phyloP scores from a whole-genome alignment of 2,329 filamentous ascomycete species.

The Pseudogymnoascus sp. region DNA sequence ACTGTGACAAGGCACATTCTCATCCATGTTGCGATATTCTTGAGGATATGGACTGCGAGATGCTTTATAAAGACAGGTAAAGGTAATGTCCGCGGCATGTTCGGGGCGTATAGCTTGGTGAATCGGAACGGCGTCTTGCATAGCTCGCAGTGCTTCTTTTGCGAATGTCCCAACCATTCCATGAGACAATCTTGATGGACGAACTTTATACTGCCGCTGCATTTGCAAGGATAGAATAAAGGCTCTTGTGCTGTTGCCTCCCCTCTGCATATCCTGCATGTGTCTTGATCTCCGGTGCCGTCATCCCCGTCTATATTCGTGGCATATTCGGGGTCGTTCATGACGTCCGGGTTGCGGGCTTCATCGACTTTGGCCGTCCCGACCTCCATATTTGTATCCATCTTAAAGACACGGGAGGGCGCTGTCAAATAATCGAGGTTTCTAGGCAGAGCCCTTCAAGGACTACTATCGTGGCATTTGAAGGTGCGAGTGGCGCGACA shows the following conservation, averaged over 20 bases:
- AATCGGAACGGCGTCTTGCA: slow-evolving; percentile 98
- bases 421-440: slow-evolving; percentile 6
- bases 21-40: slow-evolving; percentile 67
- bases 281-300: slow-evolving; percentile 45
- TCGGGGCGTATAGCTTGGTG: slow-evolving; percentile 90
- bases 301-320: slow-evolving; percentile 27
- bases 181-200: slow-evolving; percentile 97
- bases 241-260: slow-evolving; percentile 77
- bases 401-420: background rate
- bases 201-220: slow-evolving; percentile 96
- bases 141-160: slow-evolving; percentile 98
- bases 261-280: slow-evolving; percentile 94
- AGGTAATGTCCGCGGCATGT: slow-evolving; percentile 83
- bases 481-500: slow-evolving; percentile 2
- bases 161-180: slow-evolving; percentile 97
- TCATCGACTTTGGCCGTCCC: slow-evolving; percentile 2
- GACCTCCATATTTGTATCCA: background rate
- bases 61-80: slow-evolving; percentile 72
- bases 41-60: slow-evolving; percentile 62
- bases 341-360: slow-evolving; percentile 38
- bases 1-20: slow-evolving; percentile 69
- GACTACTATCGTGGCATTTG: slow-evolving; percentile 5
- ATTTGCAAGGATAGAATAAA: slow-evolving; percentile 96
- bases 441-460: slow-evolving; percentile 9
- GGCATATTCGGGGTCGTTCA: slow-evolving; percentile 47